These are phyloP conservation scores for Microsporum ferrugineum DNA, from an alignment of 2,329 filamentous ascomycete genomes.

Conservation along the genomic window DNA sequence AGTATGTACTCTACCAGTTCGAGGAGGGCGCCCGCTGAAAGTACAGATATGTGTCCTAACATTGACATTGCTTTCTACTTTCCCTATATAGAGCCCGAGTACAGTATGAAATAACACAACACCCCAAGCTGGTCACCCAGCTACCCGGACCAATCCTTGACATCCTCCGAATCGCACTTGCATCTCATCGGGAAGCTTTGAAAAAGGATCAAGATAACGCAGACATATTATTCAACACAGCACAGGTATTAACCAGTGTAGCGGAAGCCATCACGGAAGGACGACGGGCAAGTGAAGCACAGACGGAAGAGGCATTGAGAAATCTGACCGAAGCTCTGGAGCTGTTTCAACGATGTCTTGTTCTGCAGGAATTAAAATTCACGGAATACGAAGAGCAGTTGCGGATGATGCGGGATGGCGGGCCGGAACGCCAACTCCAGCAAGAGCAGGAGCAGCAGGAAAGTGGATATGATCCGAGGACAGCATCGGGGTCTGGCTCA, in stretches of 20 bases:
- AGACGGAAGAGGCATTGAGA: constrained; percentile 38
- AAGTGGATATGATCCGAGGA: constrained; percentile 1
- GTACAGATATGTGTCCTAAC: constrained; percentile 45
- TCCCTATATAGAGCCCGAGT: constrained; percentile 48
- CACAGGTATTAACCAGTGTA: constrained; percentile 55
- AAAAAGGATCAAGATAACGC: constrained; percentile 50
- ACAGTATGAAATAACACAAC: constrained; percentile 58
- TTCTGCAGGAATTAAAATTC: constrained; percentile 41
- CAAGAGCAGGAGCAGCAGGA: constrained; percentile 11
- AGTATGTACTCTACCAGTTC: constrained; percentile 36
- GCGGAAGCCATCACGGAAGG: constrained; percentile 49
- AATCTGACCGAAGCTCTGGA: constrained; percentile 51
- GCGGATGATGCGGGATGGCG: constrained; percentile 26
- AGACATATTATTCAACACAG: constrained; percentile 60
- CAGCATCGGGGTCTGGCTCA: constrained; percentile 10
- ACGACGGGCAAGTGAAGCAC: constrained; percentile 34
- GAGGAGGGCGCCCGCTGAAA: too few relatives aligned
- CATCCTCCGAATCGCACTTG: constrained; percentile 49
- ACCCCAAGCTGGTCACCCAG: constrained; percentile 49
- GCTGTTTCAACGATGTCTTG: constrained; percentile 47
- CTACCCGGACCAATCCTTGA: constrained; percentile 44
- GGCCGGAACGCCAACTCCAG: constrained; percentile 12
- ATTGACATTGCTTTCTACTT: neutral
- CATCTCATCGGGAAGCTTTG: constrained; percentile 53
- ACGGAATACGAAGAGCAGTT: constrained; percentile 37